phyloP scores from a whole-genome alignment of 768 basidiomycete species.

The Calocera cornea region DNA sequence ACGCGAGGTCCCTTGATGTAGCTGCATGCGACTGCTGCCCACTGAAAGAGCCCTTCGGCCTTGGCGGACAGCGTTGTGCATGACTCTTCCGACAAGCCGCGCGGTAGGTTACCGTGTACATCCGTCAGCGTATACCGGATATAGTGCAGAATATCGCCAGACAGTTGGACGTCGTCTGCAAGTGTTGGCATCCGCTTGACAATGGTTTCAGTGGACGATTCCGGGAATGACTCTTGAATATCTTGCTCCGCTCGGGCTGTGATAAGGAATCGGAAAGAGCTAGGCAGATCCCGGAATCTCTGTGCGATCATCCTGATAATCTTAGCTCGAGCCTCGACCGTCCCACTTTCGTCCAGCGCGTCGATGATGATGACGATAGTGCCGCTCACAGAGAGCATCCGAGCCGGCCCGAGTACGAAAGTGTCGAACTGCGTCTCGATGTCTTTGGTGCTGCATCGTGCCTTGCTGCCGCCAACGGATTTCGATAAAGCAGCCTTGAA shows the following conservation, averaged over 20 bases:
- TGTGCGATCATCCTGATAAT: neutral
- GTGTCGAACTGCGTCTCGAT: neutral
- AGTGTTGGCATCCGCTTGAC: neutral
- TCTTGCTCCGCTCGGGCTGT: neutral
- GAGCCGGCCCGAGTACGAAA: neutral
- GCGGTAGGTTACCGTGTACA: neutral
- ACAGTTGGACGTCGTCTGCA: neutral
- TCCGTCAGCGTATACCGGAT: neutral
- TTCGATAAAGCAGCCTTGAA: neutral
- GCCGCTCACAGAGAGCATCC: neutral
- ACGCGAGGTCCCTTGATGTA: neutral
- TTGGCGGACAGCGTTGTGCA: neutral
- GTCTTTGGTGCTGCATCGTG: neutral
- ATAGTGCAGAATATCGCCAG: neutral
- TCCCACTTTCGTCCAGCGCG: neutral
- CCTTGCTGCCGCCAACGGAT: neutral
- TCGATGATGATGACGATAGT: neutral
- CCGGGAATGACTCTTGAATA: neutral
- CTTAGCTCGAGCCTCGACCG: neutral
- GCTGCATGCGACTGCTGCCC: neutral
- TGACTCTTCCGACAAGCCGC: neutral
- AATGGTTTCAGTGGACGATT: neutral
- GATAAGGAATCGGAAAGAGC: neutral
- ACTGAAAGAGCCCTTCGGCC: neutral
- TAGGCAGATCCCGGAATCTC: neutral